Conservation (phyloP, 768 basidiomycete genomes). For the Tylopilus sp. region DNA sequence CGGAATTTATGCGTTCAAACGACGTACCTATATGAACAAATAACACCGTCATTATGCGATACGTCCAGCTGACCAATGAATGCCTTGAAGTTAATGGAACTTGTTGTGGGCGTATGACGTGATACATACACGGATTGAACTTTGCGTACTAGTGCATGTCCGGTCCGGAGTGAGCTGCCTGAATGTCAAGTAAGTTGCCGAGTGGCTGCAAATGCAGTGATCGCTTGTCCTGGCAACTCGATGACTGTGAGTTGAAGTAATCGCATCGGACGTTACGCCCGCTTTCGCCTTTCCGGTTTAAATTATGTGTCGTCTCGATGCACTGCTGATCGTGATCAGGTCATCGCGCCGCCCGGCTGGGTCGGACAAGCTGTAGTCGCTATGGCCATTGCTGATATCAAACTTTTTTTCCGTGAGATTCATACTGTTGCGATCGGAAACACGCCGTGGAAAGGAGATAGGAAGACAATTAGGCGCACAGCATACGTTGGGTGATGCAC, state of each 20-base stretch:
- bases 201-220: slow-evolving; percentile 1
- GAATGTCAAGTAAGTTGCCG: slow-evolving; percentile 10
- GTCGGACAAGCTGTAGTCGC: slow-evolving; percentile 10
- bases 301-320: slow-evolving; percentile 5
- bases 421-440: slow-evolving; percentile 10
- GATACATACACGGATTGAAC: slow-evolving; percentile 25
- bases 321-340: slow-evolving; percentile 16
- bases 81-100: slow-evolving; percentile 7
- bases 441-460: slow-evolving; percentile 23
- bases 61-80: slow-evolving; percentile 15
- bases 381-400: slow-evolving; percentile 6
- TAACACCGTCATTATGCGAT: slow-evolving; percentile 19
- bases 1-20: slow-evolving; percentile 22
- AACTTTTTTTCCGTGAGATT: slow-evolving; percentile 15
- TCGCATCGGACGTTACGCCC: slow-evolving; percentile 12
- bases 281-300: slow-evolving; percentile 6
- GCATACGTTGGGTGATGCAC: slow-evolving; percentile 24
- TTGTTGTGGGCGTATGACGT: slow-evolving; percentile 27
- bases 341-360: slow-evolving; percentile 10
- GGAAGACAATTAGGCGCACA: slow-evolving; percentile 20
- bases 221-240: slow-evolving; percentile 14
- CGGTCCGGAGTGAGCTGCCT: slow-evolving; percentile 13
- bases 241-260: slow-evolving; percentile 7
- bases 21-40: slow-evolving; percentile 18
- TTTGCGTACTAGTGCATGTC: slow-evolving; percentile 17